Base-by-base conservation (phyloP, 768 basidiomycete genomes). In the Pulveroboletus sp. region DNA sequence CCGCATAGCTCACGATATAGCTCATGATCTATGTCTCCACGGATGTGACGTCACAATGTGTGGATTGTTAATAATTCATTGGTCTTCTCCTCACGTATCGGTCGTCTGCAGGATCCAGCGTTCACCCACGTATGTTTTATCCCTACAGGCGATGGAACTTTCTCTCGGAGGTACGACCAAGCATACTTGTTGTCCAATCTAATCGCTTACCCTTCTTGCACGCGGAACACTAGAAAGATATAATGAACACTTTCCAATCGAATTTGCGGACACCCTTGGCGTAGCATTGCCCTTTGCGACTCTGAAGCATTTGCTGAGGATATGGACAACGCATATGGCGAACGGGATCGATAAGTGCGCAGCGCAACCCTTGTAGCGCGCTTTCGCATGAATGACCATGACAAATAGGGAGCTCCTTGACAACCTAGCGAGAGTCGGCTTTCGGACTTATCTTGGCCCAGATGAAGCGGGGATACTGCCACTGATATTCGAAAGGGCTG, bases 1-100 rank as follows among this genome's bases (percentile, higher is more conserved):
- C 42, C 43, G 21, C n/a, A 38, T 38, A 67, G 70, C 52, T 6
- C 72, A 73, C 43, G 73, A 76, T 38, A 73, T 76, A 35, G 67
- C 69, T 1, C 67, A 65, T 26, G 71, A 72, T 49, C 55, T 69
- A 15, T 58, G 33, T 49, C 52, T 57, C 31, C 55, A 60, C 2
- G 67, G 69, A 4, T 61, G 68, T 15, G 57, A 64, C 40, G 61
- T 69, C 8, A 63, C 59, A 1, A 59, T 69, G 61, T 63, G 38
- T 31, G 50, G 26, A 13, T 32, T 15, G n/a, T 28, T 21, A 21
- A 21, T 17, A 5, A 33, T 38, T 35, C 18, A 32, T 30, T 9
- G 13, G 31, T 59, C 55, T 15, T 79, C 75, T n/a, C 8, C 53
- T 47, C 10, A 57, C 15, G 31, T 4, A 14, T 9, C 14, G 18